phyloP scores from a whole-genome alignment of 164 flowering plant genomes.

The Stephania japonica region DNA sequence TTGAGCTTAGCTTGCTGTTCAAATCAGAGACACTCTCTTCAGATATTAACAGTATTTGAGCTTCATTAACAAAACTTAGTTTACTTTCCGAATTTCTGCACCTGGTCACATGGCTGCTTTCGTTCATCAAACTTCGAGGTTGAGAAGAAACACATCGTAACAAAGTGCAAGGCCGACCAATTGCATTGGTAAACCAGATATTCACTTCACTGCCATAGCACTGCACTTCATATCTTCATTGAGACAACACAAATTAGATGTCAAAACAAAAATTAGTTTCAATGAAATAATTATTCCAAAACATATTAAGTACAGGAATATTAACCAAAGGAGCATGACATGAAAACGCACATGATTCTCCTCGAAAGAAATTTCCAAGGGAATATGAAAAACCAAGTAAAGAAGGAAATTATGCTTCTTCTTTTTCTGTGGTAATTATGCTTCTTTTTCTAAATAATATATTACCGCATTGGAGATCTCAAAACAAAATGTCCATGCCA shows the following conservation, averaged over 20 bases:
- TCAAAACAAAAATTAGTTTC: not conserved
- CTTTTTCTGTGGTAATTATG: no score
- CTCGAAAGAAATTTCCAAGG: not conserved
- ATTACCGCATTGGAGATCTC: no score
- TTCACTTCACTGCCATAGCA: slow-evolving; percentile 44
- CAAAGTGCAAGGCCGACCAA: slow-evolving; percentile 65
- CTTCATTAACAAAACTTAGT: slow-evolving; percentile 83
- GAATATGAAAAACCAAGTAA: not conserved
- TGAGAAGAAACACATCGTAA: slow-evolving; percentile 40
- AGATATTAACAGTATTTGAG: slow-evolving; percentile 73
- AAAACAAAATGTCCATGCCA: no score
- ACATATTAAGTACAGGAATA: not conserved
- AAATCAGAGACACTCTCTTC: slow-evolving; percentile 82
- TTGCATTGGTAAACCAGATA: slow-evolving; percentile 73
- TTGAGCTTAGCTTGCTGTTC: slow-evolving; percentile 47
- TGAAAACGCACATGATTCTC: no score
- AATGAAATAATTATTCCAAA: not conserved
- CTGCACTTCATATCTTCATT: slow-evolving; percentile 58
- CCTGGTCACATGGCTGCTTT: slow-evolving; percentile 19
- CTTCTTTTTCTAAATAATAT: no score
- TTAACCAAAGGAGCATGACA: not conserved
- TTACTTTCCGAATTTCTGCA: slow-evolving; percentile 55
- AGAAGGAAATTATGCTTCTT: no score
- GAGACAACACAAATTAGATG: slow-evolving; percentile 3
- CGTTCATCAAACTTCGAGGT: slow-evolving; percentile 17